These are phyloP conservation scores for Dryadomyces quercivorus DNA, from an alignment of 2,329 filamentous ascomycete species.

Conservation along the genomic window DNA sequence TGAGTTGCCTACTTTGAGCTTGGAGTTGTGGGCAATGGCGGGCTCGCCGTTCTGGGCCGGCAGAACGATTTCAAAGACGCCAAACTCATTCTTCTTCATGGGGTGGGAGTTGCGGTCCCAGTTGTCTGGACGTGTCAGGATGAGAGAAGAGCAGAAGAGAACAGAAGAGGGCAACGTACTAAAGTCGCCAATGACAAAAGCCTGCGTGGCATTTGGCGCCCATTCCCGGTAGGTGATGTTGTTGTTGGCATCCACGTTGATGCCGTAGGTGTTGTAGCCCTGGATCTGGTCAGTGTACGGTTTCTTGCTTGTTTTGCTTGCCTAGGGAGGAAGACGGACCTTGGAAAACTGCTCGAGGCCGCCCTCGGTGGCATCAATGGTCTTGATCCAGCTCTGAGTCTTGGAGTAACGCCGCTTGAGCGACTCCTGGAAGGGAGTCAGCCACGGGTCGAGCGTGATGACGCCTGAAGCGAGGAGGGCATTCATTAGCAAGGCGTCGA, in stretches of 20 bases:
- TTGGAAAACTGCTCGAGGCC: slow-evolving; percentile 85
- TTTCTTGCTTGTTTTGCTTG: no score
- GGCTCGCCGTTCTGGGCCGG: slow-evolving; percentile 62
- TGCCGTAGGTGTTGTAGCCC: slow-evolving; percentile 78
- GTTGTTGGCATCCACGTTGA: slow-evolving; percentile 69
- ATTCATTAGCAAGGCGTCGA: background rate
- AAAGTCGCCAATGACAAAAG: slow-evolving; percentile 87
- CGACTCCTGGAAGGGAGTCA: slow-evolving; percentile 70
- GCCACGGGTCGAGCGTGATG: slow-evolving; percentile 75
- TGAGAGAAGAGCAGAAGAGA: no score
- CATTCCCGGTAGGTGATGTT: slow-evolving; percentile 91
- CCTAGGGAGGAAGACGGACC: no score
- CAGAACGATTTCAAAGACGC: slow-evolving; percentile 74
- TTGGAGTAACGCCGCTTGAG: slow-evolving; percentile 67
- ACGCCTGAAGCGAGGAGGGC: slow-evolving; percentile 48
- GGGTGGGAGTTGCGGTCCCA: slow-evolving; percentile 77
- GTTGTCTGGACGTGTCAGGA: slow-evolving; percentile 45
- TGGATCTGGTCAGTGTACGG: no score
- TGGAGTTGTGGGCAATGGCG: slow-evolving; percentile 84
- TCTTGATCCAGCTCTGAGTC: slow-evolving; percentile 77
- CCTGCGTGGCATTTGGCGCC: slow-evolving; percentile 80
- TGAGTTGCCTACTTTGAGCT: slow-evolving; percentile 95
- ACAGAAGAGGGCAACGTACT: no score
- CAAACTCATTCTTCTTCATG: slow-evolving; percentile 78
- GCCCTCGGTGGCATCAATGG: slow-evolving; percentile 71